Evolutionary conservation across 2,329 filamentous ascomycete species (phyloP).

Genomic region (Biscogniauxia mediterranea): DNA sequence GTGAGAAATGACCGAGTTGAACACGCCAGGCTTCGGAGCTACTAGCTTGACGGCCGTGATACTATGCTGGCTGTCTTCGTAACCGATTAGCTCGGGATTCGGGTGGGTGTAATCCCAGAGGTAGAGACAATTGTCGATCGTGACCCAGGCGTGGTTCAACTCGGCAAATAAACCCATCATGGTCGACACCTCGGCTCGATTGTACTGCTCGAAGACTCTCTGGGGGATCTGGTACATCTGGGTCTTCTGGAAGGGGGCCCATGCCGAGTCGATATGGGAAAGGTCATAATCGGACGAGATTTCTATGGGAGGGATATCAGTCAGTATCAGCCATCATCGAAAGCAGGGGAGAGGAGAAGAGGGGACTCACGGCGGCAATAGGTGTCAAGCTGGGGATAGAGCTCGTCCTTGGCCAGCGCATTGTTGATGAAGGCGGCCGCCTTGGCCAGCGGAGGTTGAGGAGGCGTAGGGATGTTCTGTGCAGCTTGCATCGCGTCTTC

Average conservation of each 20-base stretch:
- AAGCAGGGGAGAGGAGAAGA: not conserved
- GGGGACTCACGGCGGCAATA: conserved; percentile 77
- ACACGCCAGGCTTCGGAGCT: conserved; percentile 81
- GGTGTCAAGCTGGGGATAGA: conserved; percentile 84
- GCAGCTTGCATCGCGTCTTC: conserved; percentile 26
- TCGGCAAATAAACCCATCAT: conserved; percentile 94
- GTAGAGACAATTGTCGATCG: conserved; percentile 93
- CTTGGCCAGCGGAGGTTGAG: conserved; percentile 61
- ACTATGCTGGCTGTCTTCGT: conserved; percentile 81
- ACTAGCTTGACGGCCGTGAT: conserved; percentile 92
- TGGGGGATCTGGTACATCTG: conserved; percentile 90
- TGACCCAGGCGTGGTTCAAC: conserved; percentile 91
- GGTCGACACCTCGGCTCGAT: conserved; percentile 82
- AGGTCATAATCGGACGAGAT: conserved; percentile 91
- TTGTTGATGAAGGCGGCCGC: conserved; percentile 82
- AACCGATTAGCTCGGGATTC: conserved; percentile 89
- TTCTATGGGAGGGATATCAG: conserved; percentile 50
- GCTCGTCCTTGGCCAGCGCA: conserved; percentile 70
- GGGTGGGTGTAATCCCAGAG: conserved; percentile 96
- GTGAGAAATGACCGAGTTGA: conserved; percentile 81
- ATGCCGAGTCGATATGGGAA: conserved; percentile 62
- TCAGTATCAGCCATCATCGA: conserved; percentile 27
- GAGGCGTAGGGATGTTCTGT: conserved; percentile 34
- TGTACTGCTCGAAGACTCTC: conserved; percentile 88
- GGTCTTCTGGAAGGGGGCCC: conserved; percentile 86